Conservation (phyloP, 2,329 filamentous ascomycete species). For the Nigrospora osmanthi region DNA sequence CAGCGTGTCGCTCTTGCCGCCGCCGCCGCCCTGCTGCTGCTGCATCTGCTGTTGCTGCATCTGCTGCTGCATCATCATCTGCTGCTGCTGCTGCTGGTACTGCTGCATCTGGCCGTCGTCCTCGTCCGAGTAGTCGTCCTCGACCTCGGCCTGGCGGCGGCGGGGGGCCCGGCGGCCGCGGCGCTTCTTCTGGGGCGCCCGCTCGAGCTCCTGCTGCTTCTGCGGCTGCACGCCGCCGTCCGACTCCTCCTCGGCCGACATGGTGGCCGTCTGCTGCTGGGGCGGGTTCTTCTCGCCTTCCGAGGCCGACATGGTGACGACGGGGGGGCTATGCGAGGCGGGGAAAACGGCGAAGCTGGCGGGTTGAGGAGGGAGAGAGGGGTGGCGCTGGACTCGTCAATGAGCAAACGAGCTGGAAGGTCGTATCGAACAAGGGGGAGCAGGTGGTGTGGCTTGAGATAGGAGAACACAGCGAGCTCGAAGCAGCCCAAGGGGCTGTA, state of each 20-base stretch:
- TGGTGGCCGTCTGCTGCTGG: neutral
- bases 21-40: constrained; percentile 1
- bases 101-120: constrained; percentile 16
- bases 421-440: too few species aligned
- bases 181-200: neutral
- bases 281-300: neutral
- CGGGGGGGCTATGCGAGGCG: too few species aligned
- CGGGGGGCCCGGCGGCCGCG: constrained; percentile 1
- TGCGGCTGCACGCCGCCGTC: neutral
- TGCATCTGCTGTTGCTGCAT: constrained; percentile 22
- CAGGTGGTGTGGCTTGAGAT: too few species aligned
- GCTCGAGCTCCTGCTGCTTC: neutral
- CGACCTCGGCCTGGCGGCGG: neutral
- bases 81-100: constrained; percentile 8
- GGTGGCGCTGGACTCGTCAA: too few species aligned
- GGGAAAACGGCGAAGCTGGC: too few species aligned
- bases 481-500: too few species aligned
- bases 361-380: too few species aligned
- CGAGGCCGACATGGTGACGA: constrained; percentile 1
- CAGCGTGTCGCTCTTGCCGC: constrained; percentile 44
- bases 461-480: too few species aligned
- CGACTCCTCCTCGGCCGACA: neutral
- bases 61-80: constrained; percentile 12
- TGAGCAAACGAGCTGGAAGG: too few species aligned
- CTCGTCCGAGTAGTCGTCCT: neutral